These are phyloP conservation scores for Leucosporidium creatinivorum DNA, from an alignment of 768 basidiomycete species.

Conservation along the genomic window DNA sequence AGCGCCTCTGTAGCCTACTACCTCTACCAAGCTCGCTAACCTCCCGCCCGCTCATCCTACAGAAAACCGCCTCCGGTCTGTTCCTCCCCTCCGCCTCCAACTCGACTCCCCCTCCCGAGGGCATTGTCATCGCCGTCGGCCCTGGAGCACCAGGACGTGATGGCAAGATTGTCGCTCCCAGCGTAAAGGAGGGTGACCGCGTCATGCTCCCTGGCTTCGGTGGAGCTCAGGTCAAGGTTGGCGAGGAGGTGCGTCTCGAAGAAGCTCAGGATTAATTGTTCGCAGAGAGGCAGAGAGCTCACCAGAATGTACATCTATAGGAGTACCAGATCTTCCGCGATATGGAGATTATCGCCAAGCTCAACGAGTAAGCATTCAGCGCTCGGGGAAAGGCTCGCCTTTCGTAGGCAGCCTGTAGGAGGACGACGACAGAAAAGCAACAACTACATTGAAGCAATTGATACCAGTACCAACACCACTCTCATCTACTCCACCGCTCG, in stretches of 20 bases:
- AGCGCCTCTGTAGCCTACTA: too few relatives aligned
- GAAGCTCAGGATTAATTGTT: too few relatives aligned
- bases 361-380: constrained; percentile 59
- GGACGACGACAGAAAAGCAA: not conserved
- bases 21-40: not conserved
- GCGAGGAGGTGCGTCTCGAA: constrained; percentile 82
- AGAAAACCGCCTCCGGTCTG: constrained; percentile 98
- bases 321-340: constrained; percentile 95
- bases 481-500: too few relatives aligned
- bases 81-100: constrained; percentile 90
- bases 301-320: constrained; percentile 44
- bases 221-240: constrained; percentile 89
- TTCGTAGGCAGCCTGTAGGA: not conserved
- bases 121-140: constrained; percentile 89
- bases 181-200: constrained; percentile 80
- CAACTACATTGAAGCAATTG: not conserved
- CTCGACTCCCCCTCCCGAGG: constrained; percentile 81
- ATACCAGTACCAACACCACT: too few relatives aligned
- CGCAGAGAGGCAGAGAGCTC: not conserved
- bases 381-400: not conserved
- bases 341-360: constrained; percentile 89
- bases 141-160: constrained; percentile 89
- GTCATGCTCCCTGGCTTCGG: constrained; percentile 96
- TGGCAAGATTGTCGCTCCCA: constrained; percentile 63
- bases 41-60: not conserved